Percentiles rank a stretch among this genome's conserved stretches.
Conservation (phyloP, 108 stramenopile species). For the Cyclotella baltica region DNA sequence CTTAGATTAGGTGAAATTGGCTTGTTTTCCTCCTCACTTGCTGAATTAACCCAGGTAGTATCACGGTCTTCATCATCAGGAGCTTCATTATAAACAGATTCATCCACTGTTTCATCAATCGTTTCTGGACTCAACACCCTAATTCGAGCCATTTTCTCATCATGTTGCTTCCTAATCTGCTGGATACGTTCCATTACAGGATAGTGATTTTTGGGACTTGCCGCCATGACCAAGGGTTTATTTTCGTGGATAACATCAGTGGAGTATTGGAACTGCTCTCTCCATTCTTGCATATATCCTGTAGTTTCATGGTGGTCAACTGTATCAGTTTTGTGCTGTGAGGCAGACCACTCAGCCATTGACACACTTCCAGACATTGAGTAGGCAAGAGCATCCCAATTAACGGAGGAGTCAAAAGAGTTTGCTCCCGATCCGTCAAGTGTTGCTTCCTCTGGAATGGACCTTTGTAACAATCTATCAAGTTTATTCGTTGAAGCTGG, state of each 20-base stretch:
- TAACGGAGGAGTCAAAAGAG: constrained; percentile 40
- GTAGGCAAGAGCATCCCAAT: constrained; percentile 48
- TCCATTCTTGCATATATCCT: neutral
- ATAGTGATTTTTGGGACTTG: neutral
- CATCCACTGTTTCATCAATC: neutral
- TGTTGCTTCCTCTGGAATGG: neutral
- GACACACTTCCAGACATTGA: constrained; percentile 43
- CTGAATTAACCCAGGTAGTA: neutral
- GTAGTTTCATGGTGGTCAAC: neutral
- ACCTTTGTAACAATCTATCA: neutral
- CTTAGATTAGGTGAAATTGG: constrained; percentile 11
- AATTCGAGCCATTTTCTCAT: constrained; percentile 35
- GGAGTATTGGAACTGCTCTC: neutral
- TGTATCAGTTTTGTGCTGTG: neutral
- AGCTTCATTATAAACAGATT: neutral
- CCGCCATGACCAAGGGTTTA: neutral
- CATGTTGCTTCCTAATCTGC: constrained; percentile 29
- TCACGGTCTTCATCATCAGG: constrained; percentile 4
- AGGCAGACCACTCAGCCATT: neutral
- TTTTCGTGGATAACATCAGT: neutral
- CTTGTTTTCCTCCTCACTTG: constrained; percentile 29
- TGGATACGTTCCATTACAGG: constrained; percentile 24
- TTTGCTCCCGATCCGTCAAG: constrained; percentile 12
- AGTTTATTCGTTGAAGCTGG: neutral
- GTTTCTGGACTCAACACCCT: neutral